These are phyloP conservation scores for Teunomyces gatunensis DNA, from an alignment of 805 yeast species.

Conservation along the genomic window DNA sequence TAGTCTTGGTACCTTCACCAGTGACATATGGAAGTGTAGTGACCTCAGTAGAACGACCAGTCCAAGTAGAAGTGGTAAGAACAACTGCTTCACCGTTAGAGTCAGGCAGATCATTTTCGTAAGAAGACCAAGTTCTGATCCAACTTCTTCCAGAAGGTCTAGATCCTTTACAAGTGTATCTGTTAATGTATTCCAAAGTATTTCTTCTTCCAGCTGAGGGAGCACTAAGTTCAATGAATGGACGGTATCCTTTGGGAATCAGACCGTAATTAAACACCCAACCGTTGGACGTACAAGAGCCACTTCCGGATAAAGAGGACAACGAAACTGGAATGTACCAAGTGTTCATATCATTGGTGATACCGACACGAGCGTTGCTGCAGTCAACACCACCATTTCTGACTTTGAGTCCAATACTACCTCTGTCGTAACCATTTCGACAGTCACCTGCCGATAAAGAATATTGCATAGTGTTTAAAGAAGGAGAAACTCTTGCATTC, in stretches of 20 bases:
- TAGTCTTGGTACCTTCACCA: conserved; percentile 11
- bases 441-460: conserved; percentile 15
- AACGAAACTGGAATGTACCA: conserved; percentile 17
- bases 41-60: conserved; percentile 16
- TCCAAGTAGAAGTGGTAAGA: conserved; percentile 13
- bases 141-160: neutral
- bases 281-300: conserved; percentile 12
- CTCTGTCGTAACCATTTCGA: conserved; percentile 19
- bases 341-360: conserved; percentile 19
- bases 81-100: conserved; percentile 9
- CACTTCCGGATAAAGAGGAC: conserved; percentile 6
- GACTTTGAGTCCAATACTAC: conserved; percentile 19
- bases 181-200: conserved; percentile 8
- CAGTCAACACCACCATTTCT: conserved; percentile 18
- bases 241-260: conserved; percentile 29
- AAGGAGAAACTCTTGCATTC: conserved; percentile 10
- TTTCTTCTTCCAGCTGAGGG: neutral
- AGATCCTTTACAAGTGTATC: conserved; percentile 11
- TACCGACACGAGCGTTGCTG: conserved; percentile 14
- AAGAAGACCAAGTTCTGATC: conserved; percentile 6
- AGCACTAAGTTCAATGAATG: conserved; percentile 10
- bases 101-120: conserved; percentile 5
- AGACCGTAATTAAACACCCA: conserved; percentile 12
- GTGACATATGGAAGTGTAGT: conserved; percentile 14
- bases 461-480: conserved; percentile 7